These are phyloP conservation scores for Termitomyces sp. DNA, from an alignment of 768 basidiomycete genomes.

Conservation along the genomic window DNA sequence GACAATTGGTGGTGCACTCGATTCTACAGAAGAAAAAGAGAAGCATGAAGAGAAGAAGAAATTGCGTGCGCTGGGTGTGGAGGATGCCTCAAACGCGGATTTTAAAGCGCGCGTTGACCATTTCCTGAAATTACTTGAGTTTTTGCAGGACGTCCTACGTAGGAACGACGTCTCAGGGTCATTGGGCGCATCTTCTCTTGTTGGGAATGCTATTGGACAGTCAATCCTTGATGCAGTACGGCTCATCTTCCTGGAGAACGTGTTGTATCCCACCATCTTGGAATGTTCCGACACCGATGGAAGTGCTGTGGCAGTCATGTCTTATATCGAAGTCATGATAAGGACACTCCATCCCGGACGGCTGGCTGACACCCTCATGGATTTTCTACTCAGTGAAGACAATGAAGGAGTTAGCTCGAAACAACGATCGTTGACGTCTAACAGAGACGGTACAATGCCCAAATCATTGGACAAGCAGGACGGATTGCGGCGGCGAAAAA, in stretches of 20 bases:
- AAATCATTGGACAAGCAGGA: slow-evolving; percentile 33
- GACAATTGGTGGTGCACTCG: slow-evolving; percentile 64
- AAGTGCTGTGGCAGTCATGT: slow-evolving; percentile 94
- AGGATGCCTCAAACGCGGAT: slow-evolving; percentile 68
- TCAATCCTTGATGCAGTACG: slow-evolving; percentile 81
- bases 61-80: slow-evolving; percentile 60
- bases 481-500: slow-evolving; percentile 63
- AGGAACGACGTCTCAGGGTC: slow-evolving; percentile 51
- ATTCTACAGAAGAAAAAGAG: slow-evolving; percentile 52
- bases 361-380: slow-evolving; percentile 65
- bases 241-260: slow-evolving; percentile 85
- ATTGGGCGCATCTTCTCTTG: slow-evolving; percentile 55
- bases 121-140: slow-evolving; percentile 87
- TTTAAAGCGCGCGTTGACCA: slow-evolving; percentile 81
- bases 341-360: slow-evolving; percentile 65
- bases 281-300: slow-evolving; percentile 92
- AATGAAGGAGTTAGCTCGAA: slow-evolving; percentile 54
- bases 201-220: slow-evolving; percentile 79
- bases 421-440: slow-evolving; percentile 38
- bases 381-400: slow-evolving; percentile 82
- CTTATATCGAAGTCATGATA: slow-evolving; percentile 88
- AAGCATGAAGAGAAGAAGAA: slow-evolving; percentile 45
- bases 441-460: slow-evolving; percentile 29
- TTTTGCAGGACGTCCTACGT: slow-evolving; percentile 82
- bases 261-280: slow-evolving; percentile 87